Evolutionary conservation across 2,329 filamentous ascomycete species (phyloP), one percentile per base, ranked within the genome.

Genomic region (Claviceps quebecensis): DNA sequence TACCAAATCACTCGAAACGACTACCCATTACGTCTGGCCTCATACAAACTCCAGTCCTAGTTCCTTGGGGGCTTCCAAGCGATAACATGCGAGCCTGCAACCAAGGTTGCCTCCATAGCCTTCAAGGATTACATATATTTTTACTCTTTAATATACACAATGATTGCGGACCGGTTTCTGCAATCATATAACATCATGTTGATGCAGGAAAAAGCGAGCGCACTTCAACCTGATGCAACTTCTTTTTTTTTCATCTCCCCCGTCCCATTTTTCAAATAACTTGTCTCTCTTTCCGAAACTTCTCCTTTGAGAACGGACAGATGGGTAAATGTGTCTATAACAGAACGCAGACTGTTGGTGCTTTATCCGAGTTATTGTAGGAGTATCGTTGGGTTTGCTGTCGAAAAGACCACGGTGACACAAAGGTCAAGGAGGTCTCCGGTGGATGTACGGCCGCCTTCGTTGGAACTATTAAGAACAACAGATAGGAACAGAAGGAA

Each of bases 181-280:
- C 40, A 36, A 49, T 49, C 48, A 49, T 49, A 49, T 34, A 34
- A 34, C 40, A 49, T 49, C 26, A 37, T 49, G 40, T 37, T 36
- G 38, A 36, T 49, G 14, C 48, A 45, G 17, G 40, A 4, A 17
- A 19, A 38, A 45, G 8, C 13, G 8, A 44, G 11, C n/a, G 11
- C 4, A 13, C 16, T 17, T 23, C 13, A 3, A 16, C 48, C 40
- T 37, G 40, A 13, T 22, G n/a, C 29, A 44, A 26, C 14, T 45
- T 29, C 38, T 45, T 34, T 8, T 34, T 43, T 43, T 45, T 45
- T 16, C n/a, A 8, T 16, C 38, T 7, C n/a, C 16, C 38, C 8
- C 38, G 16, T 14, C 34, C 22, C 11, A 14, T 26, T 22, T 22
- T 26, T 19, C n/a, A n/a, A 16, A 19, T 36, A n/a, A 2, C 7